Conservation (phyloP, 306 rosid genomes). For the Hippophae gyantsensis region DNA sequence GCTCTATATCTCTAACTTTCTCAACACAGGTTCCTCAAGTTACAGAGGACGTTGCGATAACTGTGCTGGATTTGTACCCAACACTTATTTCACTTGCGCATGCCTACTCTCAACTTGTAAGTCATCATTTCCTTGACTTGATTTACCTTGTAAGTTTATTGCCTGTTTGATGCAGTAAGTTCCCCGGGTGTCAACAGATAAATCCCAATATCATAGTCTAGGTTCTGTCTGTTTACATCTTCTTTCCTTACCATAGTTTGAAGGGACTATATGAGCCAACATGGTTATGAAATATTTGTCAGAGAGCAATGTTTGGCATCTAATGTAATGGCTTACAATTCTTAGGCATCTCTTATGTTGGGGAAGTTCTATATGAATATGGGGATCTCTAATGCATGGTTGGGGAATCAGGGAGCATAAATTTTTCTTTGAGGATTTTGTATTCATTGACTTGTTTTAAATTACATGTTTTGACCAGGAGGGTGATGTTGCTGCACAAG, state of each 20-base stretch:
- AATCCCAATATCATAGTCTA: no score
- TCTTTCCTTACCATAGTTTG: no score
- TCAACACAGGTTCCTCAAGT: conserved; percentile 82
- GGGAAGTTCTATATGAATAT: no score
- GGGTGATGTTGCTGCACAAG: conserved; percentile 55
- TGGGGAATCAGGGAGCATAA: background rate
- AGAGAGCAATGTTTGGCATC: no score
- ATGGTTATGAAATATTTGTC: no score
- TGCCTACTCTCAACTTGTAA: conserved; percentile 64
- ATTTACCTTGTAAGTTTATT: background rate
- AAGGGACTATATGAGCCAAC: no score
- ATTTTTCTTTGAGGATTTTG: conserved; percentile 1
- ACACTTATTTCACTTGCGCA: conserved; percentile 68
- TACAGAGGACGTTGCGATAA: conserved; percentile 89
- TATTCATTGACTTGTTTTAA: background rate
- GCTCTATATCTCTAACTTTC: background rate
- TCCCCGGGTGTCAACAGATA: no score
- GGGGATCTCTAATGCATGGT: background rate
- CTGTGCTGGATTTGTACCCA: conserved; percentile 76
- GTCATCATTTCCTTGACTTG: conserved; percentile 25
- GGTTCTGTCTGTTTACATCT: no score
- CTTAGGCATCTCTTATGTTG: no score
- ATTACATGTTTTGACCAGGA: conserved; percentile 38
- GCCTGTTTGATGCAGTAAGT: background rate
- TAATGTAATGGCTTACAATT: no score